Conservation (phyloP, 192 early-diverging fungal species). For the Geranomyces michiganensis region DNA sequence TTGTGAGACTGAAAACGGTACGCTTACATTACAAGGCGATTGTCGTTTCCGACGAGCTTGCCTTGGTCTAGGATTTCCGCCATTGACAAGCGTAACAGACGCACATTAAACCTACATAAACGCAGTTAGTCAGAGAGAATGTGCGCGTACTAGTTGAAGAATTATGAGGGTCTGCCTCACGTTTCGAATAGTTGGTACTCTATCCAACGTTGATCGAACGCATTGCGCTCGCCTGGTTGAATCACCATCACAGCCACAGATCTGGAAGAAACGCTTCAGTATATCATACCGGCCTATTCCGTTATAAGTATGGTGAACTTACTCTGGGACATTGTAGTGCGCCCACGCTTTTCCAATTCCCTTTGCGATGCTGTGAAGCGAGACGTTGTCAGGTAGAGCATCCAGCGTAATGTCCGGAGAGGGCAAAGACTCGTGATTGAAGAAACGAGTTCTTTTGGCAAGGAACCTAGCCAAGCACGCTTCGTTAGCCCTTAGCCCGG, state of each 20-base stretch:
- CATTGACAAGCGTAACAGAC: slow-evolving; percentile 65
- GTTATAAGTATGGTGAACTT: slow-evolving; percentile 14
- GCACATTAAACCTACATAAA: slow-evolving; percentile 57
- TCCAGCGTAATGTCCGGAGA: slow-evolving; percentile 33
- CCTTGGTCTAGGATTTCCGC: slow-evolving; percentile 70
- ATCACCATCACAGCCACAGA: slow-evolving; percentile 86
- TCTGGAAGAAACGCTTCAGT: slow-evolving; percentile 23
- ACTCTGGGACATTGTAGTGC: slow-evolving; percentile 58
- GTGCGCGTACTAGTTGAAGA: not conserved
- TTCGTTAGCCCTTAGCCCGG: not conserved
- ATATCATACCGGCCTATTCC: slow-evolving; percentile 3
- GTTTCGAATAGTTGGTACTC: slow-evolving; percentile 76
- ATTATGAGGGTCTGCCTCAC: slow-evolving; percentile 1
- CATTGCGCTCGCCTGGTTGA: slow-evolving; percentile 90
- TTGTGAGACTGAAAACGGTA: no score
- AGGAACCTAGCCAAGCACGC: slow-evolving; percentile 33
- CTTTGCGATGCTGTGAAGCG: slow-evolving; percentile 70
- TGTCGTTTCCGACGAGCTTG: slow-evolving; percentile 57
- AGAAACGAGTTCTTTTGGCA: slow-evolving; percentile 35
- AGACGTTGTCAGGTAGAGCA: slow-evolving; percentile 58
- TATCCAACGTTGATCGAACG: slow-evolving; percentile 90
- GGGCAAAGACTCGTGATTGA: slow-evolving; percentile 31
- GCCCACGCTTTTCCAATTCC: slow-evolving; percentile 70
- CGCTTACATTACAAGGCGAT: slow-evolving; percentile 70
- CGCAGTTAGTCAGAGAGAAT: not conserved